A percentile compares a stretch with the other conserved stretches of the same genome.
Conservation (phyloP, 1,139 yeast species). For the Meyerozyma smithsonii region DNA sequence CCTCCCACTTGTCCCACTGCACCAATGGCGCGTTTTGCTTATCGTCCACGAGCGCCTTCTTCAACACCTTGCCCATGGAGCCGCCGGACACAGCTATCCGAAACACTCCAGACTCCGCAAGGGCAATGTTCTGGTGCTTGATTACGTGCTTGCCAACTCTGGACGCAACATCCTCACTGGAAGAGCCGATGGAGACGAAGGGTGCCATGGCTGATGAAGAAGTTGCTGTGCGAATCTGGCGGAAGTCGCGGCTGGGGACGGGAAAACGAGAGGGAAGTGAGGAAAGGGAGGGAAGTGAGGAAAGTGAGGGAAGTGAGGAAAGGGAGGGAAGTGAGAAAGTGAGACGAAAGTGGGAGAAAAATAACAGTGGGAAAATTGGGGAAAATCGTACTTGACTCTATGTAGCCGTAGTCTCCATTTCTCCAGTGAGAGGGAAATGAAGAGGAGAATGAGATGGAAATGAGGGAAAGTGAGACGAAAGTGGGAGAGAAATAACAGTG, state of each 20-base stretch:
- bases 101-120: slow-evolving; percentile 42
- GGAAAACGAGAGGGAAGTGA: not conserved
- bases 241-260: not conserved
- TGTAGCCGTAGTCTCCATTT: no score
- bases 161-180: slow-evolving; percentile 44
- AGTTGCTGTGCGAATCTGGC: not conserved
- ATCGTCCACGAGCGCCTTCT: slow-evolving; percentile 64
- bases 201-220: not conserved
- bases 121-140: slow-evolving; percentile 49
- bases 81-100: slow-evolving; percentile 89
- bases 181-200: not conserved
- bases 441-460: not conserved
- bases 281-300: not conserved
- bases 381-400: no score
- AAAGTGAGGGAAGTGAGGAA: no score
- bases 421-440: no score
- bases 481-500: no score
- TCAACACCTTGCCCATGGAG: slow-evolving; percentile 73
- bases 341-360: no score
- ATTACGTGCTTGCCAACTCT: slow-evolving; percentile 55
- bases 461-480: not conserved
- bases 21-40: slow-evolving; percentile 39
- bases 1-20: slow-evolving; percentile 65
- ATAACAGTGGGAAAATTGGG: no score
- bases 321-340: no score